A percentile compares a stretch with the other conserved stretches of the same genome.
These are phyloP conservation scores for Epichloe sp. DNA, from an alignment of 2,329 filamentous ascomycete species.

Conservation along the genomic window DNA sequence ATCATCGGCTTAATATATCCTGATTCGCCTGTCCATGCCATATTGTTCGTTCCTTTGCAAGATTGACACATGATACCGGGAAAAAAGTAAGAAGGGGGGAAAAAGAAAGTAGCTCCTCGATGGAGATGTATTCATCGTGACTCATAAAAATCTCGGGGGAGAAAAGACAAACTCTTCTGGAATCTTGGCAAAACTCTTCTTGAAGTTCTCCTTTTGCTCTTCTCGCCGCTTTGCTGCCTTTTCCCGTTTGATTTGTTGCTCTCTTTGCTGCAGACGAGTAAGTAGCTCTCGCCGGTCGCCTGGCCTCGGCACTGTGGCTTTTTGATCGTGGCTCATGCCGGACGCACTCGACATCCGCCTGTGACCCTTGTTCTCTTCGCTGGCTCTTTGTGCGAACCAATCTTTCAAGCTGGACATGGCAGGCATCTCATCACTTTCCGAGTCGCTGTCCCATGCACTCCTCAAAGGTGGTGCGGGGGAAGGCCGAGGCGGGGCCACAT, in stretches of 20 bases:
- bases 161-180: neutral
- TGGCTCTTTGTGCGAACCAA: slow-evolving; percentile 6
- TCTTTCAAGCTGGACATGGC: slow-evolving; percentile 7
- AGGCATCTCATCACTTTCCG: slow-evolving; percentile 16
- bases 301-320: slow-evolving; percentile 11
- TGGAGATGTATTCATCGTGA: neutral
- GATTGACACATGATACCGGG: neutral
- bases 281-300: slow-evolving; percentile 10
- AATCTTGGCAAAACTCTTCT: neutral
- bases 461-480: slow-evolving; percentile 7
- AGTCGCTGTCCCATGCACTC: slow-evolving; percentile 21
- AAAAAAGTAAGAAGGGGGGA: neutral
- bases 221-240: slow-evolving; percentile 3
- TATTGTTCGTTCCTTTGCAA: neutral
- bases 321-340: slow-evolving; percentile 7
- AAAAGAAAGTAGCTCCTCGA: neutral
- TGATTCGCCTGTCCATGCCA: neutral
- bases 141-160: neutral
- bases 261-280: neutral
- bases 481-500: slow-evolving; percentile 4
- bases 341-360: neutral
- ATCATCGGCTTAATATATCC: neutral
- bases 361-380: slow-evolving; percentile 2
- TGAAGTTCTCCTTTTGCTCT: neutral
- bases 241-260: slow-evolving; percentile 1